Percentiles rank a stretch among this genome's conserved stretches.
Conservation (phyloP, 106 monocot genomes). For the Hemerocallis citrina region DNA sequence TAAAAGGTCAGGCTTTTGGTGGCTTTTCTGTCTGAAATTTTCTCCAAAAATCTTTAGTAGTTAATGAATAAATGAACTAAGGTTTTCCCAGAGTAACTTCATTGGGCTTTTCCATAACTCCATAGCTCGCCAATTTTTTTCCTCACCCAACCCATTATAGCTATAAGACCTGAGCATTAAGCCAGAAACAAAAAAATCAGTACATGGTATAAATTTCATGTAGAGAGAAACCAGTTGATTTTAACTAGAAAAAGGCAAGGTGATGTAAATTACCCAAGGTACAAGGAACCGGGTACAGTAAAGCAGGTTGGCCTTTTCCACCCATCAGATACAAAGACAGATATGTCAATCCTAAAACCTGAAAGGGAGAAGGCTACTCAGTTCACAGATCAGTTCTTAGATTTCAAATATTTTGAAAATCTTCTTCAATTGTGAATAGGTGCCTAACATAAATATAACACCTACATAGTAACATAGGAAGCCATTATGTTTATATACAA, state of each 20-base stretch:
- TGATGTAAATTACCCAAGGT: constrained; percentile 1
- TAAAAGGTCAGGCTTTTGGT: background rate
- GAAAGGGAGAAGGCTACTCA: background rate
- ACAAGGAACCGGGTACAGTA: constrained; percentile 6
- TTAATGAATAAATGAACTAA: background rate
- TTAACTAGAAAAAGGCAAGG: background rate
- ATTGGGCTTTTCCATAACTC: background rate
- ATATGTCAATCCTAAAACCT: constrained; percentile 6
- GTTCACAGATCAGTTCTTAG: background rate
- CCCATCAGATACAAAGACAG: constrained; percentile 3
- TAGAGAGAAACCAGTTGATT: too few relatives aligned
- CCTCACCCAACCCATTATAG: background rate
- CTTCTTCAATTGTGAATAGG: too few relatives aligned
- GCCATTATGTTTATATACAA: too few relatives aligned
- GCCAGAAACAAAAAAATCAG: background rate
- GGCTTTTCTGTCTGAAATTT: background rate
- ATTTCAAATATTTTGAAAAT: background rate
- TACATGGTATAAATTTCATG: background rate
- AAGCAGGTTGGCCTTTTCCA: constrained; percentile 8
- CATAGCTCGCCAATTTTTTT: background rate
- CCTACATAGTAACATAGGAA: too few relatives aligned
- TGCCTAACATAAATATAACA: too few relatives aligned
- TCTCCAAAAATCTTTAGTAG: background rate
- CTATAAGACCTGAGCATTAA: background rate
- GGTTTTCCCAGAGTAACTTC: background rate